Evolutionary conservation across 2,329 filamentous ascomycete genomes (phyloP).

Genomic region (Fusarium domesticum): DNA sequence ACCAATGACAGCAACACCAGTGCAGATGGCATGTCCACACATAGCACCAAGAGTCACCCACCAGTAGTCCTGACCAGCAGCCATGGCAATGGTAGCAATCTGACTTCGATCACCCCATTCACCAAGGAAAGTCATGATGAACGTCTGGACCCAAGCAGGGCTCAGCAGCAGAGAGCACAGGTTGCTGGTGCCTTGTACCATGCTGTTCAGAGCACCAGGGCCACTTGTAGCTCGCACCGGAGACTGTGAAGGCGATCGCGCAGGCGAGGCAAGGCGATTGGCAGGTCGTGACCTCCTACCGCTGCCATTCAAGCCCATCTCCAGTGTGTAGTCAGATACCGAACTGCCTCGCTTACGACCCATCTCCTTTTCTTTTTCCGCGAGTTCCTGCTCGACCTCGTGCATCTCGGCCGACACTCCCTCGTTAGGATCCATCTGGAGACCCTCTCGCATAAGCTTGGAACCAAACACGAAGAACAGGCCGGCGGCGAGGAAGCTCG

Average conservation of each 20-base stretch:
- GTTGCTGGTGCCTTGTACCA: slow-evolving; percentile 70
- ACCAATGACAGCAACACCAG: slow-evolving; percentile 84
- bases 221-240: slow-evolving; percentile 58
- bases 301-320: slow-evolving; percentile 65
- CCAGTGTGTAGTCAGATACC: slow-evolving; percentile 72
- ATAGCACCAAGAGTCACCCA: slow-evolving; percentile 92
- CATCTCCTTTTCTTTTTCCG: slow-evolving; percentile 84
- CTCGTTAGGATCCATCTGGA: slow-evolving; percentile 84
- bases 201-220: slow-evolving; percentile 37
- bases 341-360: slow-evolving; percentile 60
- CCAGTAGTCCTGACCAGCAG: slow-evolving; percentile 97
- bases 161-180: slow-evolving; percentile 83
- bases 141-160: slow-evolving; percentile 97
- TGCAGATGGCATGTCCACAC: slow-evolving; percentile 84
- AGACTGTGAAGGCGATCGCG: slow-evolving; percentile 76
- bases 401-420: slow-evolving; percentile 97
- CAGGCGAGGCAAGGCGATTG: slow-evolving; percentile 74
- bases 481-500: slow-evolving; percentile 78
- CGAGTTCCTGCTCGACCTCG: slow-evolving; percentile 89
- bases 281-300: slow-evolving; percentile 68
- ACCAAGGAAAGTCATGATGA: slow-evolving; percentile 97
- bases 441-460: slow-evolving; percentile 79
- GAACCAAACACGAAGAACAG: slow-evolving; percentile 89
- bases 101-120: slow-evolving; percentile 98
- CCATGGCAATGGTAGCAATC: slow-evolving; percentile 98